Evolutionary conservation across 805 yeast species (phyloP).

Genomic region (Wickerhamomyces bisporus): DNA sequence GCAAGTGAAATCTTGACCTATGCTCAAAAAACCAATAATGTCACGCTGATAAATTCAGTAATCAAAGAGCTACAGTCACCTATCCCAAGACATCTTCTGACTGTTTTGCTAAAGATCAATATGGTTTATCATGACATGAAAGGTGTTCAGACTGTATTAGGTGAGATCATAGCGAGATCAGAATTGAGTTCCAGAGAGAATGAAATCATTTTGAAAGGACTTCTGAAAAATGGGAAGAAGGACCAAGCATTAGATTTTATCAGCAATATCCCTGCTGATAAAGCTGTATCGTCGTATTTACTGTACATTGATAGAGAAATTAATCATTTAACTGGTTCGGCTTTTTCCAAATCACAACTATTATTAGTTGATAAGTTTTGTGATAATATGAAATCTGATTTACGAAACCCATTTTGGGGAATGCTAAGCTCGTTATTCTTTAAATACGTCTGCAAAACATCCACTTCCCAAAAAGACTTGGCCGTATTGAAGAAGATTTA

Average conservation of each 20-base stretch:
- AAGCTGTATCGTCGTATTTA: conserved; percentile 6
- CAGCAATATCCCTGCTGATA: conserved; percentile 2
- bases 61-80: conserved; percentile 11
- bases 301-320: conserved; percentile 12
- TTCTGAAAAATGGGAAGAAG: conserved; percentile 10
- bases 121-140: conserved; percentile 14
- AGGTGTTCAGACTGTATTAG: conserved; percentile 16
- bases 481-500: conserved; percentile 8
- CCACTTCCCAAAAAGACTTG: conserved; percentile 5
- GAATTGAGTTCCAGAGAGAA: conserved; percentile 15
- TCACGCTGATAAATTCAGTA: conserved; percentile 12
- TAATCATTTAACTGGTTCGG: conserved; percentile 1
- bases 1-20: conserved; percentile 11
- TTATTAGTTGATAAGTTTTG: conserved; percentile 14
- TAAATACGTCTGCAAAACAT: conserved; percentile 13
- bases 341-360: conserved; percentile 9
- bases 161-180: conserved; percentile 12
- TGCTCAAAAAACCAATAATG: conserved; percentile 6
- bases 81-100: conserved; percentile 12
- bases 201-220: conserved; percentile 14
- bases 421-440: conserved; percentile 16
- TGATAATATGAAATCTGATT: conserved; percentile 4
- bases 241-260: conserved; percentile 5
- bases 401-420: conserved; percentile 15
- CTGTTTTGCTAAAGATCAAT: conserved; percentile 13